A percentile compares a stretch with the other conserved stretches of the same genome.
Evolutionary conservation across 208 protist genomes (phyloP).

Genomic region (Trypanosoma melophagium): DNA sequence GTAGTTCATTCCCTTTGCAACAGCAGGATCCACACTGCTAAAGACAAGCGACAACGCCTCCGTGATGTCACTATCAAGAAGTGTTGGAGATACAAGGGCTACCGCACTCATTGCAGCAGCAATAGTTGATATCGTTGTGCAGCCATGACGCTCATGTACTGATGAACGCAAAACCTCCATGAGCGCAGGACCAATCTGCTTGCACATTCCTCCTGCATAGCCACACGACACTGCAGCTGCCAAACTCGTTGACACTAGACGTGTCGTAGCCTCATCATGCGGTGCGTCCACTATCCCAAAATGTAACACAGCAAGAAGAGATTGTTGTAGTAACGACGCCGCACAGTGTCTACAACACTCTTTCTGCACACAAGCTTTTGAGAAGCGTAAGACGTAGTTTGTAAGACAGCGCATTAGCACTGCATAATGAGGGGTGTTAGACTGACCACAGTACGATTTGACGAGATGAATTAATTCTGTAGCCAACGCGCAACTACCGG

Average conservation of each 20-base stretch:
- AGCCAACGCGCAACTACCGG: constrained; percentile 1
- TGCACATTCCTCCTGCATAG: not conserved
- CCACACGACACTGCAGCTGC: not conserved
- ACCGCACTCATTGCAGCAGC: constrained; percentile 12
- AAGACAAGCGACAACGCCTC: constrained; percentile 2
- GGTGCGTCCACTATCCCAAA: constrained; percentile 11
- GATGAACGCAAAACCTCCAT: constrained; percentile 5
- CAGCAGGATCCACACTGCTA: not conserved
- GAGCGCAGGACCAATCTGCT: not conserved
- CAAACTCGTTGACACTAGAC: constrained; percentile 17
- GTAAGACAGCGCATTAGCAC: constrained; percentile 4
- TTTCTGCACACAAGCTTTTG: not conserved
- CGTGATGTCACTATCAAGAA: constrained; percentile 13
- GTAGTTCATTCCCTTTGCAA: constrained; percentile 18
- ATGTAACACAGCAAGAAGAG: constrained; percentile 2
- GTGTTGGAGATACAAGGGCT: constrained; percentile 3
- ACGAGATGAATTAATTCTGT: not conserved
- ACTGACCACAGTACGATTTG: not conserved
- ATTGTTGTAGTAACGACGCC: not conserved
- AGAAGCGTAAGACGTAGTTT: constrained; percentile 2
- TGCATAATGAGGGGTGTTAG: not conserved
- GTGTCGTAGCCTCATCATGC: constrained; percentile 22
- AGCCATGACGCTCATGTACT: constrained; percentile 1
- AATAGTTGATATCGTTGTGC: constrained; percentile 8
- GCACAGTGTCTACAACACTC: not conserved